These are phyloP conservation scores for Pseudonectria foliicola DNA, from an alignment of 2,329 filamentous ascomycete genomes.

Conservation along the genomic window DNA sequence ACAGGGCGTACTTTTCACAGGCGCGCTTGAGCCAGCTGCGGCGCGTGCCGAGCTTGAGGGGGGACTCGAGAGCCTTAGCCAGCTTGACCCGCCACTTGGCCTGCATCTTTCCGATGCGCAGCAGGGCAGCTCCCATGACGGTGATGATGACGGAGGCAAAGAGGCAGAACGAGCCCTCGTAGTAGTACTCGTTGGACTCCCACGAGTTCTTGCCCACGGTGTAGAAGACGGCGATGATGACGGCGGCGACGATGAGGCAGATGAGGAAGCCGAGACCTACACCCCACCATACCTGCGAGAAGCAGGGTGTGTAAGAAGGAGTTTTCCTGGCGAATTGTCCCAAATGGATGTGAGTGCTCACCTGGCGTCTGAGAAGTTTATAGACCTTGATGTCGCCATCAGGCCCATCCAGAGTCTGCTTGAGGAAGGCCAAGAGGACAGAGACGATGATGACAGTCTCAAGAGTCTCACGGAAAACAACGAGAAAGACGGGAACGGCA, in stretches of 20 bases:
- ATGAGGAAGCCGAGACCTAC: slow-evolving; percentile 54
- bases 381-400: slow-evolving; percentile 54
- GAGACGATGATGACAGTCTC: slow-evolving; percentile 82
- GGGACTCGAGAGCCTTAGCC: slow-evolving; percentile 55
- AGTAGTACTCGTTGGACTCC: slow-evolving; percentile 63
- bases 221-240: slow-evolving; percentile 69
- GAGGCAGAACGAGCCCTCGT: slow-evolving; percentile 73
- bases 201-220: slow-evolving; percentile 59
- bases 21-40: slow-evolving; percentile 50
- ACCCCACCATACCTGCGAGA: slow-evolving; percentile 51
- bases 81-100: slow-evolving; percentile 86
- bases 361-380: slow-evolving; percentile 61
- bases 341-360: slow-evolving; percentile 26
- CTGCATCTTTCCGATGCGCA: slow-evolving; percentile 76
- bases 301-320: background rate
- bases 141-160: slow-evolving; percentile 75
- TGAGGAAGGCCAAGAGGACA: slow-evolving; percentile 77
- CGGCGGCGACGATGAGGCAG: slow-evolving; percentile 57
- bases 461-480: slow-evolving; percentile 78
- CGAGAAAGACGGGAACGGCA: slow-evolving; percentile 78
- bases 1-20: slow-evolving; percentile 77
- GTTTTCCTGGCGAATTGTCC: slow-evolving; percentile 10
- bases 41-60: slow-evolving; percentile 37
- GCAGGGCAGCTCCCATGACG: slow-evolving; percentile 69
- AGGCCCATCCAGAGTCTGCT: slow-evolving; percentile 65